Conservation (phyloP, 2,329 filamentous ascomycete species). For the Periconia macrospinosa region DNA sequence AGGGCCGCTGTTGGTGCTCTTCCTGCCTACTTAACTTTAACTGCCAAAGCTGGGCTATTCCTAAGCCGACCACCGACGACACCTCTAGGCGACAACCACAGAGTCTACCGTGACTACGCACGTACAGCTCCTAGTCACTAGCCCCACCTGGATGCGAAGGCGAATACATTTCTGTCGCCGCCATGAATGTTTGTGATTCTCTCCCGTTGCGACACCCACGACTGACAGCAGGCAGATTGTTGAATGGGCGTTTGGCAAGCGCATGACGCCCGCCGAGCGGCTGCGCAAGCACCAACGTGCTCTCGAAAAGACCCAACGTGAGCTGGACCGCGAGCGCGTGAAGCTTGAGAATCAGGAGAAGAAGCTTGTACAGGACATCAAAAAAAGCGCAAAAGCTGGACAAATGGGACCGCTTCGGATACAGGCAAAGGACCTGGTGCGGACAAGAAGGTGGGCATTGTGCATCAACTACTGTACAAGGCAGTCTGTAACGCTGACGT, state of each 20-base stretch:
- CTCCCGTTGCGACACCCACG: slow-evolving; percentile 2
- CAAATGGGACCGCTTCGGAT: slow-evolving; percentile 99
- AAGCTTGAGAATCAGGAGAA: slow-evolving; percentile 99
- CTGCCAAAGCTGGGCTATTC: slow-evolving; percentile 4
- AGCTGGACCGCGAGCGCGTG: slow-evolving; percentile 89
- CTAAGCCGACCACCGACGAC: slow-evolving; percentile 1
- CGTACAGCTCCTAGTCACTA: neutral
- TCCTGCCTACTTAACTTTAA: too few species aligned
- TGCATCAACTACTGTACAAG: neutral
- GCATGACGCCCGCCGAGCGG: slow-evolving; percentile 93
- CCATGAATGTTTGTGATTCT: slow-evolving; percentile 60
- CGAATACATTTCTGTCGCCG: slow-evolving; percentile 18
- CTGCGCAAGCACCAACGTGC: slow-evolving; percentile 93
- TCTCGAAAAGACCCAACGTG: slow-evolving; percentile 94
- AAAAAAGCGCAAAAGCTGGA: slow-evolving; percentile 96
- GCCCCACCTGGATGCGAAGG: neutral
- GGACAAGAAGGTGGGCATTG: slow-evolving; percentile 70
- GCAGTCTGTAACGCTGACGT: slow-evolving; percentile 7
- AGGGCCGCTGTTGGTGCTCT: too few species aligned
- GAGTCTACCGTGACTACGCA: neutral
- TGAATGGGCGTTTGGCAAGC: slow-evolving; percentile 99
- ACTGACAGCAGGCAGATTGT: slow-evolving; percentile 67
- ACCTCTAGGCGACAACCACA: neutral
- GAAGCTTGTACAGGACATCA: slow-evolving; percentile 93
- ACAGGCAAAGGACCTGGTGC: slow-evolving; percentile 93